phyloP scores from a whole-genome alignment of 164 flowering plant species.

The Brasenia schreberi region DNA sequence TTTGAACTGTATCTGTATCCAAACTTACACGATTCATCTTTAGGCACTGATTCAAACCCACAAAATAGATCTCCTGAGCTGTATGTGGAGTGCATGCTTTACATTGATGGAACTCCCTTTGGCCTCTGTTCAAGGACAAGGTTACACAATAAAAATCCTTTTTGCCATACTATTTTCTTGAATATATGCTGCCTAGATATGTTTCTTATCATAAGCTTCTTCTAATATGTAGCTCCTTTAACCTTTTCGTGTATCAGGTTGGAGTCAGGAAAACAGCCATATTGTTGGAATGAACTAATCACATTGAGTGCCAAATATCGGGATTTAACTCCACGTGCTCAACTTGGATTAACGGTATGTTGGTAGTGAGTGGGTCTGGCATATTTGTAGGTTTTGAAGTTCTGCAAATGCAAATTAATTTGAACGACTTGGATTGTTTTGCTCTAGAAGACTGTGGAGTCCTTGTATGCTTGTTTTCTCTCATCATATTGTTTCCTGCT shows the following conservation, averaged over 20 bases:
- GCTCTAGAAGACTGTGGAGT: no score
- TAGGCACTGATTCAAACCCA: constrained; percentile 29
- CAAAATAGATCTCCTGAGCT: constrained; percentile 73
- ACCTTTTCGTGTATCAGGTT: constrained; percentile 26
- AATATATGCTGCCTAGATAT: not conserved
- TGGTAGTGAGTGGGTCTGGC: not conserved
- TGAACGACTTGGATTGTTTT: no score
- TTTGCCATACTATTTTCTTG: not conserved
- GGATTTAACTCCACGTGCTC: constrained; percentile 83
- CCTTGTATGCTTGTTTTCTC: no score
- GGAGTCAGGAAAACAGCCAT: constrained; percentile 65
- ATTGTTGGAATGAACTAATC: constrained; percentile 86
- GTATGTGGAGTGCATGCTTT: constrained; percentile 72
- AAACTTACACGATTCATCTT: constrained; percentile 4
- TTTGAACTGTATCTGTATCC: not conserved
- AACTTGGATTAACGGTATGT: constrained; percentile 79
- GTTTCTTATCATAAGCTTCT: not conserved
- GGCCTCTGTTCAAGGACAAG: constrained; percentile 90
- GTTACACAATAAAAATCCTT: constrained; percentile 15
- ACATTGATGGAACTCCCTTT: constrained; percentile 85
- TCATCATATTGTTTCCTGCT: no score
- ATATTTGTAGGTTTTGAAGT: not conserved
- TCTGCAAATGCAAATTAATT: no score
- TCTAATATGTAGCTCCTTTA: not conserved
- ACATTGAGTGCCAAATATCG: constrained; percentile 90